Percentiles rank a stretch among this genome's conserved stretches.
Evolutionary conservation across 2,329 filamentous ascomycete genomes (phyloP).

Genomic region (Paecilomyces sp.): DNA sequence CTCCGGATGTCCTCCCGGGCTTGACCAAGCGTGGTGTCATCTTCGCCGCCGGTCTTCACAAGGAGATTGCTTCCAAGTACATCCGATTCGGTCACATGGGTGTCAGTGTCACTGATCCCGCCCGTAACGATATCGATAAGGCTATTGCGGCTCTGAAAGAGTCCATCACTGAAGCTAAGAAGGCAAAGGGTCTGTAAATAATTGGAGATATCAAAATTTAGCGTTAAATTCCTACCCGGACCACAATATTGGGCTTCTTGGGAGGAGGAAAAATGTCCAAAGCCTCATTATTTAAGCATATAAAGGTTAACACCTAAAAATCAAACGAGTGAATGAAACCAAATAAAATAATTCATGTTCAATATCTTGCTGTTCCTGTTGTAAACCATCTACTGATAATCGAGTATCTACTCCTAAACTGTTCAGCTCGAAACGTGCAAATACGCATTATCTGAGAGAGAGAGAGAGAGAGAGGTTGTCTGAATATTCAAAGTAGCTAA

Average conservation of each 20-base stretch:
- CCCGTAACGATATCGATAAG: constrained; percentile 73
- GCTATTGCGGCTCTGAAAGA: constrained; percentile 72
- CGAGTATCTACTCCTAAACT: no score
- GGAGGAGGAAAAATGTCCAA: neutral
- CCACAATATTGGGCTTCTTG: neutral
- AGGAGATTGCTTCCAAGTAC: constrained; percentile 88
- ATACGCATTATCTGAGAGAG: no score
- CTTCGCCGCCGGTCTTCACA: constrained; percentile 92
- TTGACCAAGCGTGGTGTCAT: constrained; percentile 81
- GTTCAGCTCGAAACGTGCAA: no score
- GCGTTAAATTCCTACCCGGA: neutral
- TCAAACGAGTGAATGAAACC: neutral
- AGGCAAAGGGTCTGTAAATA: constrained; percentile 41
- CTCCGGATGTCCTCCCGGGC: constrained; percentile 76
- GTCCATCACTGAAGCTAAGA: constrained; percentile 66
- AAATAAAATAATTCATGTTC: neutral
- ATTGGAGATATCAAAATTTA: neutral
- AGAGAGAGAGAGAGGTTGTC: no score
- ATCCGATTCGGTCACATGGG: constrained; percentile 98
- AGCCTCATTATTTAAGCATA: neutral
- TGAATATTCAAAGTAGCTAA: no score
- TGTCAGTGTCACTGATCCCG: constrained; percentile 77
- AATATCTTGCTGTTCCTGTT: neutral
- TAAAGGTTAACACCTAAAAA: neutral
- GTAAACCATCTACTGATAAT: neutral